A percentile compares a stretch with the other conserved stretches of the same genome.
Conservation (phyloP, 768 basidiomycete genomes). For the Termitomyces bulborhizus region DNA sequence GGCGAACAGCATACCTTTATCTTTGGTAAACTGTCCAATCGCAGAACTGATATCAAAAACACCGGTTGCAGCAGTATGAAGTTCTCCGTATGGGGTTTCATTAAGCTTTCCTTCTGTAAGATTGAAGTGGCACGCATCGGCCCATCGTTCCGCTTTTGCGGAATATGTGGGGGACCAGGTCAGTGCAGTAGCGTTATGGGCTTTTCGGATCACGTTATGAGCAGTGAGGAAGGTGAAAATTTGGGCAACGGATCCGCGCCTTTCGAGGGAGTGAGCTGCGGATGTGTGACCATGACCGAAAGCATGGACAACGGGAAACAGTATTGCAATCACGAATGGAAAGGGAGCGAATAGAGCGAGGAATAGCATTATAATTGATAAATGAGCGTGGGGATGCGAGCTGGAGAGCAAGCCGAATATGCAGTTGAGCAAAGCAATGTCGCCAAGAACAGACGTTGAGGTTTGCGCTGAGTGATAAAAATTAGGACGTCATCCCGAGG, state of each 20-base stretch:
- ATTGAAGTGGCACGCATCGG: constrained; percentile 39
- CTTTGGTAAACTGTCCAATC: constrained; percentile 42
- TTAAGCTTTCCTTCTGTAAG: constrained; percentile 41
- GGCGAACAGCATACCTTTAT: constrained; percentile 33
- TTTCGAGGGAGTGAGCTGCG: constrained; percentile 6
- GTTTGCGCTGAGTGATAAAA: background rate
- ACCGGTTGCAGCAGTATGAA: constrained; percentile 49
- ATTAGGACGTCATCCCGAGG: background rate
- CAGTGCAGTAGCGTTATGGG: constrained; percentile 35
- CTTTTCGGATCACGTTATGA: constrained; percentile 43
- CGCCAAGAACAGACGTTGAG: background rate
- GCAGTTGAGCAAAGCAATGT: background rate
- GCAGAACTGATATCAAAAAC: constrained; percentile 34
- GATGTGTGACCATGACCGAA: background rate
- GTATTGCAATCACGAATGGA: background rate
- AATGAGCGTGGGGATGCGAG: constrained; percentile 33
- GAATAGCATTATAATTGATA: constrained; percentile 8
- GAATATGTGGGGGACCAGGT: constrained; percentile 46
- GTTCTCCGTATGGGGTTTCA: constrained; percentile 43
- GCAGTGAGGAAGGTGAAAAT: constrained; percentile 31
- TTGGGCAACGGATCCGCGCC: constrained; percentile 19
- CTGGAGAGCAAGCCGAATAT: constrained; percentile 11
- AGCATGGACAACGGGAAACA: constrained; percentile 3
- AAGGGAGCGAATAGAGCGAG: constrained; percentile 2
- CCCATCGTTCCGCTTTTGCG: constrained; percentile 43